phyloP scores from a whole-genome alignment of 371 early-diverging fungal genomes.

The Lichtheimia ramosa region DNA sequence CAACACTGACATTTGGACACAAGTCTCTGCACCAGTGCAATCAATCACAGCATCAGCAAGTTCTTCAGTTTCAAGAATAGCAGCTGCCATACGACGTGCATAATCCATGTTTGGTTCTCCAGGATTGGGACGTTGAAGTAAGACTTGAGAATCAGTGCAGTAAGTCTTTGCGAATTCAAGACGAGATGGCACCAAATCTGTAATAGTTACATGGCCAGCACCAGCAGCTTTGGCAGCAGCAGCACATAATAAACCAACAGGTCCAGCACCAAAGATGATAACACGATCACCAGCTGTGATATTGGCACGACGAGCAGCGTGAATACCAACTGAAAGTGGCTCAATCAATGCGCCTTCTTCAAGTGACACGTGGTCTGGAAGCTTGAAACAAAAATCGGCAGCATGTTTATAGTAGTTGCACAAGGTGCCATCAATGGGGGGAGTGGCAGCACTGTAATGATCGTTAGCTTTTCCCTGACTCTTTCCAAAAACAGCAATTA shows the following conservation, averaged over 20 bases:
- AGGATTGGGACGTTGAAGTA: conserved; percentile 27
- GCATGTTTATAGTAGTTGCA: conserved; percentile 51
- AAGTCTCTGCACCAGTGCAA: conserved; percentile 54
- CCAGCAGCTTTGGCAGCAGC: conserved; percentile 57
- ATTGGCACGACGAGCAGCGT: conserved; percentile 60
- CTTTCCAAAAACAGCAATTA: not conserved
- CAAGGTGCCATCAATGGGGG: conserved; percentile 53
- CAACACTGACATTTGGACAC: conserved; percentile 49
- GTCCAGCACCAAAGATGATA: conserved; percentile 62
- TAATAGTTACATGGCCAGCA: conserved; percentile 47
- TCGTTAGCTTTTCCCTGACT: not conserved
- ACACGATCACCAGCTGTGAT: conserved; percentile 68
- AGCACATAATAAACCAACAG: conserved; percentile 54
- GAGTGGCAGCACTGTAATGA: conserved; percentile 46
- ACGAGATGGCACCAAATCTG: conserved; percentile 34
- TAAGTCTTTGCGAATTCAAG: conserved; percentile 52
- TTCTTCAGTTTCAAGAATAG: conserved; percentile 26
- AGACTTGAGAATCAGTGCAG: conserved; percentile 38
- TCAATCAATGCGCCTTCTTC: conserved; percentile 57
- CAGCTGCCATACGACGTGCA: conserved; percentile 28
- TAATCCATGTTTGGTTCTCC: conserved; percentile 47
- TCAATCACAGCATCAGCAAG: conserved; percentile 49
- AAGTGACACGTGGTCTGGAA: conserved; percentile 56
- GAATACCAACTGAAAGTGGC: conserved; percentile 47
- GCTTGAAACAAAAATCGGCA: conserved; percentile 54